These are phyloP conservation scores for Metarhizium album DNA, from an alignment of 2,329 filamentous ascomycete genomes.

Conservation along the genomic window DNA sequence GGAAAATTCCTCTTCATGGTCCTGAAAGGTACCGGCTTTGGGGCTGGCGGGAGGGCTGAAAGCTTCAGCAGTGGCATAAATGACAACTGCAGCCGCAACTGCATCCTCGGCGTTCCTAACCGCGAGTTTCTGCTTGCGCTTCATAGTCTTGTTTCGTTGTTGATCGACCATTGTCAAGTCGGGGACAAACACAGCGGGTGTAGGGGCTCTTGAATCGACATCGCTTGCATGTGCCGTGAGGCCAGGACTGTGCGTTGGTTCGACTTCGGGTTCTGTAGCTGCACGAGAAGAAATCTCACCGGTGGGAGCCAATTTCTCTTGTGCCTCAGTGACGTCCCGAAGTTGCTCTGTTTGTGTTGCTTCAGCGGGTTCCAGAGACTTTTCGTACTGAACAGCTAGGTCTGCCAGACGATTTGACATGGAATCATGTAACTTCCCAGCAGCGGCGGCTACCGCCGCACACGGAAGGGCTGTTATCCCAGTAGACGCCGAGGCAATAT, in stretches of 20 bases:
- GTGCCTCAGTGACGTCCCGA: not conserved
- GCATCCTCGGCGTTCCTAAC: slow-evolving; percentile 39
- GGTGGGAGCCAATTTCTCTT: not conserved
- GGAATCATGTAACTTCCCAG: not conserved
- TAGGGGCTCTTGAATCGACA: slow-evolving; percentile 22
- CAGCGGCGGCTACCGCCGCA: not conserved
- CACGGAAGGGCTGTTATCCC: not conserved
- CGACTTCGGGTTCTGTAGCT: not conserved
- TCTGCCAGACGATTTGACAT: not conserved
- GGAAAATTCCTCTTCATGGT: slow-evolving; percentile 15
- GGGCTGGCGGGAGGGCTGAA: slow-evolving; percentile 31
- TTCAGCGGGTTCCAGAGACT: not conserved
- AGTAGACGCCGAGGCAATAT: not conserved
- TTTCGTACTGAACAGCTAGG: not conserved
- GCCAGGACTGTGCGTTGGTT: not conserved
- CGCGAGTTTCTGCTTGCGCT: slow-evolving; percentile 33
- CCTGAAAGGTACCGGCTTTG: slow-evolving; percentile 9
- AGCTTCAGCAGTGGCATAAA: slow-evolving; percentile 40
- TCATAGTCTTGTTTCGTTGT: slow-evolving; percentile 32
- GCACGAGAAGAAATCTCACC: not conserved
- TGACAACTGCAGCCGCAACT: slow-evolving; percentile 41
- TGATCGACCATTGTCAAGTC: slow-evolving; percentile 26
- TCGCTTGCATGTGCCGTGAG: slow-evolving; percentile 3
- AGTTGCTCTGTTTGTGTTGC: not conserved
- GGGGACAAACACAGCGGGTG: slow-evolving; percentile 37